phyloP scores from a whole-genome alignment of 495 filamentous ascomycete genomes.

The Aspergillus incahuasiensis region DNA sequence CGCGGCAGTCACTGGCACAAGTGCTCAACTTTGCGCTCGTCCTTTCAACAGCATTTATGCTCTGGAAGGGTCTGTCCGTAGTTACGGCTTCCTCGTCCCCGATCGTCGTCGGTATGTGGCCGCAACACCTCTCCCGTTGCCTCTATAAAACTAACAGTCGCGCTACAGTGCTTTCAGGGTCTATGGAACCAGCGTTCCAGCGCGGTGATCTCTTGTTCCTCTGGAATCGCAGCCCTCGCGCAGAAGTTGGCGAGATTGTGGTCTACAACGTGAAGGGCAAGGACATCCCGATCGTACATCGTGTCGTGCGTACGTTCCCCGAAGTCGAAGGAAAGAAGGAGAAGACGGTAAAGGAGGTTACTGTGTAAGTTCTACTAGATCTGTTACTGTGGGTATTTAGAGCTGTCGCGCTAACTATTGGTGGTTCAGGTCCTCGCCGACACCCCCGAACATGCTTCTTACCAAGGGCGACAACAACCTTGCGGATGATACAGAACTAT shows the following conservation, averaged over 20 bases:
- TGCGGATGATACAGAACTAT: constrained; percentile 91
- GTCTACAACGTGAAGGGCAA: constrained; percentile 78
- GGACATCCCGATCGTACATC: constrained; percentile 92
- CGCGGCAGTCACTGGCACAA: constrained; percentile 83
- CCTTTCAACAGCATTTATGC: constrained; percentile 92
- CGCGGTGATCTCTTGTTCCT: constrained; percentile 88
- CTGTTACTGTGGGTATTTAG: neutral
- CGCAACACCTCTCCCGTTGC: neutral
- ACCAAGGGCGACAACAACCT: constrained; percentile 99
- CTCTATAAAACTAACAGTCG: neutral
- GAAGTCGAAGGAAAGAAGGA: constrained; percentile 42
- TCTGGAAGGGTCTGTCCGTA: constrained; percentile 94
- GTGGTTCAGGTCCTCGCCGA: constrained; percentile 18
- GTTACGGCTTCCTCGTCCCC: constrained; percentile 81
- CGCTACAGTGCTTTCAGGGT: constrained; percentile 69
- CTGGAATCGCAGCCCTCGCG: constrained; percentile 77
- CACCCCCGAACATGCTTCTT: constrained; percentile 52
- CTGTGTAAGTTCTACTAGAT: constrained; percentile 23
- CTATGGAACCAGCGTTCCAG: constrained; percentile 97
- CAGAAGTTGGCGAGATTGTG: constrained; percentile 77
- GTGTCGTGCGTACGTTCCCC: constrained; percentile 68
- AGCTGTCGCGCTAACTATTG: neutral
- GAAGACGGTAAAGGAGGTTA: constrained; percentile 39
- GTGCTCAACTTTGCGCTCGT: constrained; percentile 93
- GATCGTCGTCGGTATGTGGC: constrained; percentile 64